Evolutionary conservation across 2,329 filamentous ascomycete species (phyloP), one percentile per base, ranked within the genome.

Genomic region (Acrodontium crateriforme): DNA sequence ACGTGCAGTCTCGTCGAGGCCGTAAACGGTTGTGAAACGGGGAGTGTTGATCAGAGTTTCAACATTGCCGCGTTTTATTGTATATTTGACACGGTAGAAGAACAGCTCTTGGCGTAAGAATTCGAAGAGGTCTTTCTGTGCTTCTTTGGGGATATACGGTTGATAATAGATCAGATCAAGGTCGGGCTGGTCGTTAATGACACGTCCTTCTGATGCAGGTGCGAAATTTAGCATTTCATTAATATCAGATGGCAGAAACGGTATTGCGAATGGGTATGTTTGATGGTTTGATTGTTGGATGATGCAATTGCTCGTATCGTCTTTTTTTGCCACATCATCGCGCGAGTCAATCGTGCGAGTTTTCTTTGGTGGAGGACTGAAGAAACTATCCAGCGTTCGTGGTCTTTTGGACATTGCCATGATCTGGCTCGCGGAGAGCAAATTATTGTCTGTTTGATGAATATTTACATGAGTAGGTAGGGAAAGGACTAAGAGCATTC

Each of bases 101-200:
- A 77, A 77, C 1, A 87, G 54, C 35, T 78, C 66, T n/a, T 61
- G 53, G 2, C 80, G 69, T 2, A 87, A 62, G 44, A 83, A 83
- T 9, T 71, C 56, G 51, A 85, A 87, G 0, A 83, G 52, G 3
- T 69, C 59, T 3, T 62, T 60, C 12, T 70, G 61, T 8, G 70
- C 59, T 9, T 63, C 51, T 2, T 60, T 55, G 0, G 74, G 67
- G 3, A 85, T 63, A 38, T 78, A 85, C 0, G 79, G 78, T 42
- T 81, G 66, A 47, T 77, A 85, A 53, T 81, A 81, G 6, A 85
- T 54, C 0, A 87, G 60, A 46, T 85, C 76, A 0, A 85, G 63
- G 37, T 84, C 68, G 0, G 70, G 67, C 42, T 78, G 71, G 44
- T 82, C 63, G 40, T 71, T 71, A 39, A 84, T 75, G 3, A 49